Evolutionary conservation across 352 stramenopile species (phyloP).

Genomic region (Phytophthora boehmeriae): DNA sequence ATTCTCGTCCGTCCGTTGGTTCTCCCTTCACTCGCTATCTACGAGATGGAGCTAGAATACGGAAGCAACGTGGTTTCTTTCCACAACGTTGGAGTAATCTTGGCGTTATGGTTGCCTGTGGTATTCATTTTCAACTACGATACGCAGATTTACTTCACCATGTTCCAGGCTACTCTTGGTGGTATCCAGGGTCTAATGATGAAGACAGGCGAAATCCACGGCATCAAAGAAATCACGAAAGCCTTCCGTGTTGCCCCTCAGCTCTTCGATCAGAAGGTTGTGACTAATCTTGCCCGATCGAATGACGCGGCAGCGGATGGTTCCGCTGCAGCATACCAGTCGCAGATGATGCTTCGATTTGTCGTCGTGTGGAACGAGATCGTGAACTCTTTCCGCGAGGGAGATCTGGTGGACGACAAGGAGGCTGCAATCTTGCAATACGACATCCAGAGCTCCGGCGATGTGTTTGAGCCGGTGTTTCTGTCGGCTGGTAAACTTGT

Average conservation of each 20-base stretch:
- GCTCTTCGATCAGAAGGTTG: constrained; percentile 76
- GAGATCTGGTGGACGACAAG: constrained; percentile 76
- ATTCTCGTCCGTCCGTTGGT: constrained; percentile 70
- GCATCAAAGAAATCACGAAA: constrained; percentile 70
- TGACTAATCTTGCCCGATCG: constrained; percentile 64
- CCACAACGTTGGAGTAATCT: constrained; percentile 71
- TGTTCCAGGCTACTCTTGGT: constrained; percentile 68
- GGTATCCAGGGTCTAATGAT: constrained; percentile 60
- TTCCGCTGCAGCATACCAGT: constrained; percentile 57
- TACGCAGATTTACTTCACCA: constrained; percentile 81
- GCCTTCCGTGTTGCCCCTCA: constrained; percentile 68
- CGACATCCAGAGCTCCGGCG: constrained; percentile 71
- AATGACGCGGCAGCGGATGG: constrained; percentile 56
- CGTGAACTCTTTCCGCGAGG: constrained; percentile 79
- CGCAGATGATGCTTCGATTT: constrained; percentile 81
- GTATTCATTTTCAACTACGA: constrained; percentile 85
- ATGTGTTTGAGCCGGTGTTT: constrained; percentile 84
- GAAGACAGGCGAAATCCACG: constrained; percentile 76
- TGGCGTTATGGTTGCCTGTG: constrained; percentile 65
- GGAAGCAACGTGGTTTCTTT: constrained; percentile 66
- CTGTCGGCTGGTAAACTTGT: constrained; percentile 74
- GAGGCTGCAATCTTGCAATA: constrained; percentile 76
- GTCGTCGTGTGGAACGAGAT: constrained; percentile 85
- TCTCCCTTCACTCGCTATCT: constrained; percentile 71
- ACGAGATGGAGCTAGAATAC: constrained; percentile 69